A percentile compares a stretch with the other conserved stretches of the same genome.
phyloP scores from a whole-genome alignment of 441 rosid species.

The Gossypium lobatum region DNA sequence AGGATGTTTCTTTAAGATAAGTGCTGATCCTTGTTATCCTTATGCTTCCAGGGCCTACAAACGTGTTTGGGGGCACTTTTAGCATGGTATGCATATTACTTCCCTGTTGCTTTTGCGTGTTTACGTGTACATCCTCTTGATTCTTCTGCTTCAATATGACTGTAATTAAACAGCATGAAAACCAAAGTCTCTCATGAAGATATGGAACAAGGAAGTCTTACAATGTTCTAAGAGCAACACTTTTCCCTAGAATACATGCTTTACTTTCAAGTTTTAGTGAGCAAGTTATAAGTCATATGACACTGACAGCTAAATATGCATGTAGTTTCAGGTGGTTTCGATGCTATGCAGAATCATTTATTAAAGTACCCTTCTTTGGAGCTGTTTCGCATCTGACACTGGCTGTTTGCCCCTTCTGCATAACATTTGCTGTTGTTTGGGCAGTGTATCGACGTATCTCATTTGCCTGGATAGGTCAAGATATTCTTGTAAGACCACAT shows the following conservation, averaged over 20 bases:
- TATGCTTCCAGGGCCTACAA: conserved; percentile 46
- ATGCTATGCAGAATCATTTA: conserved; percentile 58
- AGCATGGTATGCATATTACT: conserved; percentile 35
- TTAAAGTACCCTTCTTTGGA: conserved; percentile 80
- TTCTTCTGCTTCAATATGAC: not conserved
- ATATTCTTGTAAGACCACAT: conserved; percentile 61
- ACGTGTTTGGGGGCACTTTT: conserved; percentile 49
- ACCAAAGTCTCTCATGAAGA: not conserved
- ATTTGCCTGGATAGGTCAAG: conserved; percentile 83
- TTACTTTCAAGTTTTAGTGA: not conserved
- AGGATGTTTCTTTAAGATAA: conserved; percentile 4
- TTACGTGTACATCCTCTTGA: not conserved
- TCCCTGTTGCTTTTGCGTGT: not conserved
- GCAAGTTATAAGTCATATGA: conserved; percentile 10
- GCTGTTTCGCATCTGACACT: conserved; percentile 82
- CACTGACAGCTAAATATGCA: conserved; percentile 36
- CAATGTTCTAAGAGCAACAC: not conserved
- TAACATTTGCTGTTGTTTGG: conserved; percentile 89
- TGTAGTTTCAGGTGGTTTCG: conserved; percentile 75
- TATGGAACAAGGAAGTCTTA: not conserved
- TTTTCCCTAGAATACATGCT: not conserved
- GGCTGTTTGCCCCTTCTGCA: conserved; percentile 90
- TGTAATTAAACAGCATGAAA: not conserved
- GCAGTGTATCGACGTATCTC: conserved; percentile 45
- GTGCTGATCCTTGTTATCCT: conserved; percentile 21